These are phyloP conservation scores for Candida schatavii DNA, from an alignment of 805 yeast species.

Conservation along the genomic window DNA sequence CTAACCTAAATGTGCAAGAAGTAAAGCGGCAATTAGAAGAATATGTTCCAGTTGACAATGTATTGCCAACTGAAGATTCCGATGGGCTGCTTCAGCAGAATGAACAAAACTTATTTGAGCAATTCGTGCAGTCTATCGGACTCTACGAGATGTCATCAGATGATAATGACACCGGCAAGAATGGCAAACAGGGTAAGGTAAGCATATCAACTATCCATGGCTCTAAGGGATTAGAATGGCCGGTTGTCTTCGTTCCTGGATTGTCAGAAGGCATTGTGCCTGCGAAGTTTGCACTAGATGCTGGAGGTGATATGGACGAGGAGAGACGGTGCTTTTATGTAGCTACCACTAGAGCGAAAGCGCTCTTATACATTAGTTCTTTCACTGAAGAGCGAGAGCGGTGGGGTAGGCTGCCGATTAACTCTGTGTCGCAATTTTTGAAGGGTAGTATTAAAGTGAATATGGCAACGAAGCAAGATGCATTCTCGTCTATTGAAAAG, in stretches of 20 bases:
- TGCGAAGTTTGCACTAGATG: conserved; percentile 43
- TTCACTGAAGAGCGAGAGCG: conserved; percentile 12
- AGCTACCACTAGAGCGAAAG: conserved; percentile 81
- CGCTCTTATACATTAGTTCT: conserved; percentile 46
- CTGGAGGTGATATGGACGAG: conserved; percentile 44
- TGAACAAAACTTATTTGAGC: conserved; percentile 19
- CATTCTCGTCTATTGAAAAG: not conserved
- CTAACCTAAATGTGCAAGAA: conserved; percentile 39
- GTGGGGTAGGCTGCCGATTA: conserved; percentile 5
- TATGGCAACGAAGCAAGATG: not conserved
- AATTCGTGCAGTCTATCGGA: conserved; percentile 33
- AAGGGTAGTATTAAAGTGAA: not conserved
- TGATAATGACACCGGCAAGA: conserved; percentile 17
- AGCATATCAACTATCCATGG: conserved; percentile 83
- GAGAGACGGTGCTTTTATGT: conserved; percentile 86
- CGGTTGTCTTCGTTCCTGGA: conserved; percentile 80
- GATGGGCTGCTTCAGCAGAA: not conserved
- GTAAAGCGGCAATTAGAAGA: conserved; percentile 34
- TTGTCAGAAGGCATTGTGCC: conserved; percentile 68
- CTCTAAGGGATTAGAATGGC: conserved; percentile 95
- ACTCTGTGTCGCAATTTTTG: conserved; percentile 2
- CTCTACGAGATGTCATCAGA: conserved; percentile 26
- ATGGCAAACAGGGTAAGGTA: conserved; percentile 10
- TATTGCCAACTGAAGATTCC: conserved; percentile 10
- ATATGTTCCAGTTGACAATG: conserved; percentile 25